phyloP scores from a whole-genome alignment of 169 alveolate genomes.

The Plasmodium vinckei region DNA sequence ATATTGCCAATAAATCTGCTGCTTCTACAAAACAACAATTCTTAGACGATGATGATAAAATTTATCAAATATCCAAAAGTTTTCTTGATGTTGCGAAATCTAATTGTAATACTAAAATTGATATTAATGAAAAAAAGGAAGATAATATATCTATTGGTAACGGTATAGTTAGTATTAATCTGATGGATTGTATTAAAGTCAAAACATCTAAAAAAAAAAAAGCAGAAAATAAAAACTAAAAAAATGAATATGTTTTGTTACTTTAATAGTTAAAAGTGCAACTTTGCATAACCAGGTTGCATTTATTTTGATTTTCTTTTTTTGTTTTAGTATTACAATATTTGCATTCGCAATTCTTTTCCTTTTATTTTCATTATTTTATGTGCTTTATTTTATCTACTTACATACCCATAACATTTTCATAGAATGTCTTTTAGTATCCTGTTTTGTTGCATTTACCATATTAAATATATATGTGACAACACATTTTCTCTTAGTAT shows the following conservation, averaged over 20 bases:
- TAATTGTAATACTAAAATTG: conserved; percentile 28
- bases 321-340: no score
- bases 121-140: conserved; percentile 26
- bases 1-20: background rate
- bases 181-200: conserved; percentile 37
- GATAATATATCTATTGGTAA: conserved; percentile 38
- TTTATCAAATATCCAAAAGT: conserved; percentile 19
- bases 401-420: no score
- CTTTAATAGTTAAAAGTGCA: background rate
- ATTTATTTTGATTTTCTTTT: no score
- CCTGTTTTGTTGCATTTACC: no score
- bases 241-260: background rate
- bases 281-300: no score
- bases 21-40: background rate
- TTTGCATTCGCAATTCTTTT: no score
- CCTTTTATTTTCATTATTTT: no score
- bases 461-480: no score
- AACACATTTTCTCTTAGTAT: no score
- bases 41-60: background rate
- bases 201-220: conserved; percentile 60
- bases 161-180: conserved; percentile 41
- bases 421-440: no score
- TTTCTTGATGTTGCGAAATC: conserved; percentile 66
- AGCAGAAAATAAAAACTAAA: conserved; percentile 8
- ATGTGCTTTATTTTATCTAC: no score